These are phyloP conservation scores for Saccharata proteae DNA, from an alignment of 2,329 filamentous ascomycete genomes.

Conservation along the genomic window DNA sequence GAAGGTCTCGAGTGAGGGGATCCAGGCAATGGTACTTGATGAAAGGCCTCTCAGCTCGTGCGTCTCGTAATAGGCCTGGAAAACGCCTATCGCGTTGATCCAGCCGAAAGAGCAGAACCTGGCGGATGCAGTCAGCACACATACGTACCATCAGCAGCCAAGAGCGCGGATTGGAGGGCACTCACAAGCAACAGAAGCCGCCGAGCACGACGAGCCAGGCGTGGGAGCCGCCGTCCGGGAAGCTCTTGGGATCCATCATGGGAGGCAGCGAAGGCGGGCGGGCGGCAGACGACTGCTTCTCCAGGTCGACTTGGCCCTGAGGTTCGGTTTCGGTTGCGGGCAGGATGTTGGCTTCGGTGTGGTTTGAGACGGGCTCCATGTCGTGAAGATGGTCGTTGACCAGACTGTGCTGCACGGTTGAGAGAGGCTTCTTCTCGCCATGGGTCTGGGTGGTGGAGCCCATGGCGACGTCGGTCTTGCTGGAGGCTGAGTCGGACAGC, in stretches of 20 bases:
- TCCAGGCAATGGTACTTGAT: constrained; percentile 33
- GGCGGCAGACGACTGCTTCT: neutral
- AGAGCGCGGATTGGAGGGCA: neutral
- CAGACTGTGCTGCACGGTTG: no score
- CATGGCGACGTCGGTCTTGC: no score
- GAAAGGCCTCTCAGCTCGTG: constrained; percentile 29
- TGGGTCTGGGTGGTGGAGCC: no score
- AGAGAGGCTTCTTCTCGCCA: no score
- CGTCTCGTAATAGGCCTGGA: constrained; percentile 34
- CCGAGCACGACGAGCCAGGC: constrained; percentile 31
- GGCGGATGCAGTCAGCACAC: neutral
- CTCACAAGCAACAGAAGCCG: constrained; percentile 19
- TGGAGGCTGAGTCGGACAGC: no score
- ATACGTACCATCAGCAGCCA: neutral
- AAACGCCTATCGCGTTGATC: constrained; percentile 33
- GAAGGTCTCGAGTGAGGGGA: constrained; percentile 31
- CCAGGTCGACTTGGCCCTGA: neutral
- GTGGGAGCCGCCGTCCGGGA: constrained; percentile 25
- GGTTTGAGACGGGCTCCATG: constrained; percentile 4
- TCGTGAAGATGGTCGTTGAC: no score
- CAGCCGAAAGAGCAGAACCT: constrained; percentile 28
- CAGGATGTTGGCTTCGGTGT: constrained; percentile 7
- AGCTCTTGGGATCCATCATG: constrained; percentile 9
- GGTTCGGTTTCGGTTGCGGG: constrained; percentile 4
- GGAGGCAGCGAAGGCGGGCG: constrained; percentile 2